Evolutionary conservation across 1,284 basidiomycete genomes (phyloP).

Genomic region (Amylostereum chailletii): DNA sequence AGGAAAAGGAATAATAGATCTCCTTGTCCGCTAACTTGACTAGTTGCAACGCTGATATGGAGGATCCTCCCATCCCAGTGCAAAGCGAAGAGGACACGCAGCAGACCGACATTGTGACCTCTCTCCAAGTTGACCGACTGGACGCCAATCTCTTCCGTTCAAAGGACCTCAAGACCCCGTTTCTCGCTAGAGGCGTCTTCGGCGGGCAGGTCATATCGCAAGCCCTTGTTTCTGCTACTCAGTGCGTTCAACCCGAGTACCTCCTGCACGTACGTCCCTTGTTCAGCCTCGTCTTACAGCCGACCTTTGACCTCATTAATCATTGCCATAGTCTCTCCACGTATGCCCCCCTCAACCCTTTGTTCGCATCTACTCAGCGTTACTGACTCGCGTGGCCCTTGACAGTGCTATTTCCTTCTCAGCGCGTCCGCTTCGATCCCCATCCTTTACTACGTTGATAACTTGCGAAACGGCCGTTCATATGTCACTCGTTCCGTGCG

Average conservation of each 20-base stretch:
- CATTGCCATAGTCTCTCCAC: constrained; percentile 25
- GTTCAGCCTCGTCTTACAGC: not conserved
- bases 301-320: not conserved
- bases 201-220: constrained; percentile 91
- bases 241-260: constrained; percentile 60
- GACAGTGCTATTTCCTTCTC: constrained; percentile 73
- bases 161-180: constrained; percentile 62
- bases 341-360: constrained; percentile 13
- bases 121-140: constrained; percentile 73
- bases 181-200: constrained; percentile 70
- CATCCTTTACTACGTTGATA: constrained; percentile 80
- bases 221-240: constrained; percentile 72
- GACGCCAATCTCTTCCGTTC: constrained; percentile 72
- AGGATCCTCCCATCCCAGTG: too few species aligned
- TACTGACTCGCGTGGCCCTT: not conserved
- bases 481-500: constrained; percentile 71
- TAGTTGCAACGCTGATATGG: too few species aligned
- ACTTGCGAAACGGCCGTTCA: constrained; percentile 73
- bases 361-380: not conserved
- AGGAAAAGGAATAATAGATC: too few species aligned
- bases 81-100: too few species aligned
- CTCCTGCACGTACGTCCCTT: constrained; percentile 55
- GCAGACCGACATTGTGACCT: constrained; percentile 50
- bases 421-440: constrained; percentile 72
- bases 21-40: too few species aligned